Percentiles rank a stretch among this genome's conserved stretches.
Conservation (phyloP, 2,329 filamentous ascomycete genomes). For the Sclerotinia trifoliorum region DNA sequence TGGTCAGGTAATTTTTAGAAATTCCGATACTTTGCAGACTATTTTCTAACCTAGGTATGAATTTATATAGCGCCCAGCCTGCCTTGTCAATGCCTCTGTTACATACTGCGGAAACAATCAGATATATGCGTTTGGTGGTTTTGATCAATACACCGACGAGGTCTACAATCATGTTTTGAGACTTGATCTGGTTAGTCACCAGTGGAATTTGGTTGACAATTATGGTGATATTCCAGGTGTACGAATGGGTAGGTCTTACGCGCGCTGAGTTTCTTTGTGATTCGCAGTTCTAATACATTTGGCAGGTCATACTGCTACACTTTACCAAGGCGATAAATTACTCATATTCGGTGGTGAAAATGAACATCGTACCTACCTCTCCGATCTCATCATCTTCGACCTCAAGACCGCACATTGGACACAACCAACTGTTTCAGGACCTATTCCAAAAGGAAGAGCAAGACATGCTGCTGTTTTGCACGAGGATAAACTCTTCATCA, state of each 20-base stretch:
- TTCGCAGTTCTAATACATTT: background rate
- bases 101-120: constrained; percentile 98
- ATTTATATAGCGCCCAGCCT: constrained; percentile 66
- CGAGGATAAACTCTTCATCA: constrained; percentile 94
- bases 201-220: constrained; percentile 96
- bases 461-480: constrained; percentile 89
- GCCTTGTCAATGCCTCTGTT: constrained; percentile 94
- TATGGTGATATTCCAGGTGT: constrained; percentile 98
- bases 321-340: constrained; percentile 93
- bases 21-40: background rate
- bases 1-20: constrained; percentile 51
- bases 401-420: constrained; percentile 94
- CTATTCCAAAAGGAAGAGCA: constrained; percentile 83
- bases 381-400: constrained; percentile 94
- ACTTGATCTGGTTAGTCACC: constrained; percentile 80
- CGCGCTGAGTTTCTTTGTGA: background rate
- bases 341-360: constrained; percentile 97
- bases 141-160: constrained; percentile 98
- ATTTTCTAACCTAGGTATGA: constrained; percentile 6
- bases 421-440: constrained; percentile 81
- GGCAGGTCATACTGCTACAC: constrained; percentile 84
- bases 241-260: constrained; percentile 72
- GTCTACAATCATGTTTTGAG: constrained; percentile 96
- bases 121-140: constrained; percentile 97
- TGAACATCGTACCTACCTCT: constrained; percentile 92